phyloP scores from a whole-genome alignment of 257 asterid genomes.

The Scutellaria minor region DNA sequence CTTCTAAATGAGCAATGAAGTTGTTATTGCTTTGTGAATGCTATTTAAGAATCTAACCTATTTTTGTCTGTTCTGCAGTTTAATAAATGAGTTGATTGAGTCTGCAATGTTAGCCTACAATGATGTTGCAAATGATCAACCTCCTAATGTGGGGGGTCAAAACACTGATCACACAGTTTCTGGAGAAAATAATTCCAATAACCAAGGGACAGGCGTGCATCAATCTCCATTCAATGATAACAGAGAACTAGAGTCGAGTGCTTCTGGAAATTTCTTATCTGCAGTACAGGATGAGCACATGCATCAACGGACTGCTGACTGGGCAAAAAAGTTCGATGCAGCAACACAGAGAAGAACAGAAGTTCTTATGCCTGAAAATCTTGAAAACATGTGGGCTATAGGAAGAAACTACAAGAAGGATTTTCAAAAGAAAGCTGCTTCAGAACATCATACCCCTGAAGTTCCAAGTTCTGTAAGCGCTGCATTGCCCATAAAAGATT shows the following conservation, averaged over 20 bases:
- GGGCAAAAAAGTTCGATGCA: conserved; percentile 91
- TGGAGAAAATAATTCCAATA: conserved; percentile 40
- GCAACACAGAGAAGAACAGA: conserved; percentile 90
- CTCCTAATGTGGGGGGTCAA: conserved; percentile 47
- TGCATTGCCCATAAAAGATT: no score
- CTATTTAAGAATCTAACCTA: conserved; percentile 32
- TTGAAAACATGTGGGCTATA: conserved; percentile 92
- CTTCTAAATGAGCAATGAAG: conserved; percentile 22
- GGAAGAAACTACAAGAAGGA: conserved; percentile 84
- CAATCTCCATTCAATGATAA: conserved; percentile 44
- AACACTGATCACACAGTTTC: conserved; percentile 39
- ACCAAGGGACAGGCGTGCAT: conserved; percentile 48
- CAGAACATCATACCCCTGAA: conserved; percentile 47
- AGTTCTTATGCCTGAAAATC: conserved; percentile 93
- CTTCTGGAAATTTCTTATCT: conserved; percentile 42
- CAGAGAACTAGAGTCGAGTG: conserved; percentile 42
- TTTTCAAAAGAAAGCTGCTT: conserved; percentile 53
- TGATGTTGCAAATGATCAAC: conserved; percentile 45
- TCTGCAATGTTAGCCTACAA: conserved; percentile 55
- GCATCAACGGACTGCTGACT: conserved; percentile 64
- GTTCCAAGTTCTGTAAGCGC: conserved; percentile 39
- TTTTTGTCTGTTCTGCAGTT: conserved; percentile 49
- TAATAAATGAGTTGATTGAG: conserved; percentile 77
- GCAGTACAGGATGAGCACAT: conserved; percentile 47
- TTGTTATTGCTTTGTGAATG: conserved; percentile 27